Conservation (phyloP, 2,329 filamentous ascomycete species). For the Dactylellina drechsleri region DNA sequence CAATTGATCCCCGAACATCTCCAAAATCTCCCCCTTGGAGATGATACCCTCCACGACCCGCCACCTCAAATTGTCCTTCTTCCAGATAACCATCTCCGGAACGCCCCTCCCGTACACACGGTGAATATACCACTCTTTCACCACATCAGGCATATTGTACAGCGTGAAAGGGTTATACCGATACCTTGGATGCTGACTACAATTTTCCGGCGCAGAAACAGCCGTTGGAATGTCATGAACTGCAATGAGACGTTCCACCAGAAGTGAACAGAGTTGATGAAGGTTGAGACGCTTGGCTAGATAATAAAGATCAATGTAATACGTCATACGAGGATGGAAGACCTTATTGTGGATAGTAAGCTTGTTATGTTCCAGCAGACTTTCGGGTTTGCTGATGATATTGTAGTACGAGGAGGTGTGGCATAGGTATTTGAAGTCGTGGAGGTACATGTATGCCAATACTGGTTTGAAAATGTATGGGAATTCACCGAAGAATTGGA, state of each 20-base stretch:
- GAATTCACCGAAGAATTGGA: constrained; percentile 13
- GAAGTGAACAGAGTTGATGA: constrained; percentile 5
- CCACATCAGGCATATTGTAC: constrained; percentile 29
- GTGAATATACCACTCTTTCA: constrained; percentile 15
- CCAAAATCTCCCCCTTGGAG: constrained; percentile 13
- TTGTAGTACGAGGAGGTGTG: constrained; percentile 1
- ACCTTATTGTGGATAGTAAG: constrained; percentile 13
- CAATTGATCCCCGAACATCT: constrained; percentile 27
- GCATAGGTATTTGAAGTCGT: constrained; percentile 23
- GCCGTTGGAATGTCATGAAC: constrained; percentile 14
- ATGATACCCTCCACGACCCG: constrained; percentile 22
- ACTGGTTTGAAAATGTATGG: constrained; percentile 9
- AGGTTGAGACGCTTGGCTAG: constrained; percentile 12
- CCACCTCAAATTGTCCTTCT: constrained; percentile 23
- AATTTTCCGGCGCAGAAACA: constrained; percentile 5
- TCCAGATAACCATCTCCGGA: constrained; percentile 7
- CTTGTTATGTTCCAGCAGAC: background rate
- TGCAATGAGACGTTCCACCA: constrained; percentile 25
- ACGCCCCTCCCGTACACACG: constrained; percentile 8
- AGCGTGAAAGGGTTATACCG: constrained; percentile 26
- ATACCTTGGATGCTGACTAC: constrained; percentile 14
- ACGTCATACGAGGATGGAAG: constrained; percentile 18
- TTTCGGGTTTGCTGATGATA: constrained; percentile 1
- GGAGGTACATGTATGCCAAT: constrained; percentile 30
- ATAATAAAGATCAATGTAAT: constrained; percentile 22